phyloP scores from a whole-genome alignment of 1,284 basidiomycete genomes.

The Mycosarcoma mackinlayi region DNA sequence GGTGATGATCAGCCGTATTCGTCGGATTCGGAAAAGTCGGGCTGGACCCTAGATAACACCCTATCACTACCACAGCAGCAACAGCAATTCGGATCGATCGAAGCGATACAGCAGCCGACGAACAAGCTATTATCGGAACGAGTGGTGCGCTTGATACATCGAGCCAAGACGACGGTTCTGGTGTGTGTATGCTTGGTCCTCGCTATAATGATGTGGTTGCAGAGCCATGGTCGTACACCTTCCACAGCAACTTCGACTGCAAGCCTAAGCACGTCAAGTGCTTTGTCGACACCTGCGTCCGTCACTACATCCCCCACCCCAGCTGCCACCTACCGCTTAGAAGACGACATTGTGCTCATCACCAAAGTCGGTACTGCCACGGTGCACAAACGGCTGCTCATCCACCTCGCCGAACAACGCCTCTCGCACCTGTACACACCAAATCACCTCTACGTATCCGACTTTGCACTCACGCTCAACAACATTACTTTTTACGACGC shows the following conservation, averaged over 20 bases:
- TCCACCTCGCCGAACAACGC: conserved; percentile 26
- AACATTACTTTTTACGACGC: conserved; percentile 37
- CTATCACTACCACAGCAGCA: neutral
- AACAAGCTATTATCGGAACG: neutral
- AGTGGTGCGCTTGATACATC: neutral
- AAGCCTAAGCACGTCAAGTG: neutral
- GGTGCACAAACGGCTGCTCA: conserved; percentile 28
- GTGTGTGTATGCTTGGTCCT: conserved; percentile 17
- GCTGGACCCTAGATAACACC: neutral
- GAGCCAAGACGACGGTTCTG: conserved; percentile 15
- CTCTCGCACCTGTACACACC: conserved; percentile 13
- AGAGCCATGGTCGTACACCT: neutral
- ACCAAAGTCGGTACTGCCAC: conserved; percentile 46
- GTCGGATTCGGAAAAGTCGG: conserved; percentile 7
- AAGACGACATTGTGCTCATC: conserved; percentile 45
- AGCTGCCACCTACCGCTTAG: conserved; percentile 20
- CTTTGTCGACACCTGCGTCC: neutral
- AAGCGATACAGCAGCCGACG: no score
- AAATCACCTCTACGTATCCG: conserved; percentile 38
- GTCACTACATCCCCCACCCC: neutral
- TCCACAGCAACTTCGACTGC: neutral
- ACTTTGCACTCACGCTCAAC: conserved; percentile 16
- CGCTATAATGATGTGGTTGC: conserved; percentile 5
- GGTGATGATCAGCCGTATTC: conserved; percentile 9
- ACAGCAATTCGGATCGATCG: no score